A percentile compares a stretch with the other conserved stretches of the same genome.
phyloP scores from a whole-genome alignment of 2,329 filamentous ascomycete species.

The Aspergillus persii region DNA sequence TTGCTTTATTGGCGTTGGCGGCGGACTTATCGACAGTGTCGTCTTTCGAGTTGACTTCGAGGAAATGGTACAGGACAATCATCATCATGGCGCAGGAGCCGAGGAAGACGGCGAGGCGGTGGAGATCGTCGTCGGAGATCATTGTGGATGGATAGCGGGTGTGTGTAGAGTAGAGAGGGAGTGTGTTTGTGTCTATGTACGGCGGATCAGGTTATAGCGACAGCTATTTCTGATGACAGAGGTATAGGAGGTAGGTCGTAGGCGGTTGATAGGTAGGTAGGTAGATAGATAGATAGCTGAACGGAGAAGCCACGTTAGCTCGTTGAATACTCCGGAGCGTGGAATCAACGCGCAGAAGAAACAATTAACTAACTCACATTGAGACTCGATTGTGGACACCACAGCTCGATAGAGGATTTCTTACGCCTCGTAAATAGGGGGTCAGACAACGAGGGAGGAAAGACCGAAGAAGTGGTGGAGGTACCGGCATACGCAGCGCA shows the following conservation, averaged over 20 bases:
- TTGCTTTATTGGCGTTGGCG: slow-evolving; percentile 13
- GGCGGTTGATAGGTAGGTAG: no score
- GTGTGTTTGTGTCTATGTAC: neutral
- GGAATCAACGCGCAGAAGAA: no score
- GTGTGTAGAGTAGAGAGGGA: neutral
- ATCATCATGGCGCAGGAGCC: slow-evolving; percentile 86
- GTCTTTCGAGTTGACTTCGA: slow-evolving; percentile 84
- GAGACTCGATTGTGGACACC: no score
- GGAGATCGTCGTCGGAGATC: slow-evolving; percentile 92
- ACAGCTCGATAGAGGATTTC: neutral
- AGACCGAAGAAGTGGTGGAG: no score
- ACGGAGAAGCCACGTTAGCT: neutral
- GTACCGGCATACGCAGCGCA: no score
- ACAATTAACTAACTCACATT: no score
- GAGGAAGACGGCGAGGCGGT: slow-evolving; percentile 88
- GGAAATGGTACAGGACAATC: slow-evolving; percentile 92
- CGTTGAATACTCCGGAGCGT: no score
- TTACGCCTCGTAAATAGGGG: neutral
- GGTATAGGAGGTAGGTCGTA: no score
- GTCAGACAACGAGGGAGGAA: neutral
- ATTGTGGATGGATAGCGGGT: slow-evolving; percentile 48
- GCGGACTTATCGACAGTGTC: slow-evolving; percentile 24
- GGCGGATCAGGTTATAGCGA: neutral
- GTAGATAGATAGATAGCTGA: neutral
- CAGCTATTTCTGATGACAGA: neutral